phyloP scores from a whole-genome alignment of 1,139 yeast genomes.

The Blastobotrys proliferans region DNA sequence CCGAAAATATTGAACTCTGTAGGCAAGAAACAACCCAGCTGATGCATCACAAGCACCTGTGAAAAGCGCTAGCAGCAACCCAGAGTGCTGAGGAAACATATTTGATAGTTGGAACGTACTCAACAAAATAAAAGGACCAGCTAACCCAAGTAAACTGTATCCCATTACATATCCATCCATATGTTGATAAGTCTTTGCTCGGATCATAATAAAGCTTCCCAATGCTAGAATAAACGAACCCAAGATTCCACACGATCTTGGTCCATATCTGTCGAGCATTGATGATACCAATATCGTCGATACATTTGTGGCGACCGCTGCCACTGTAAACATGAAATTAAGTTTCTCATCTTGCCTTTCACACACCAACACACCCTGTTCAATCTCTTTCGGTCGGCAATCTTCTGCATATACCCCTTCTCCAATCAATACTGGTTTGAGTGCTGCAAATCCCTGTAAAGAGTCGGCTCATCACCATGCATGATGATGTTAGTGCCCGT shows the following conservation, averaged over 20 bases:
- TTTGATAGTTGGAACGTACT: slow-evolving; percentile 77
- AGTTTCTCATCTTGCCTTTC: slow-evolving; percentile 72
- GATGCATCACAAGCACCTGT: slow-evolving; percentile 81
- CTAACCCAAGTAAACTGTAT: slow-evolving; percentile 63
- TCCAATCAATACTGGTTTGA: slow-evolving; percentile 71
- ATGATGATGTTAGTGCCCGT: neutral
- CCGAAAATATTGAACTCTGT: slow-evolving; percentile 53
- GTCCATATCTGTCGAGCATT: slow-evolving; percentile 73
- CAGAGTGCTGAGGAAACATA: slow-evolving; percentile 66
- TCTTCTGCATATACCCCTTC: slow-evolving; percentile 71
- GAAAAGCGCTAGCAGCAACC: slow-evolving; percentile 62
- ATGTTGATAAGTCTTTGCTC: slow-evolving; percentile 25
- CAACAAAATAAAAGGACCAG: slow-evolving; percentile 80
- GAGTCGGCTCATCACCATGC: neutral
- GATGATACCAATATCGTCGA: slow-evolving; percentile 80
- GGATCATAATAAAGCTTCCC: slow-evolving; percentile 47
- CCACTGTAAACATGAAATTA: slow-evolving; percentile 77
- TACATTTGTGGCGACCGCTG: slow-evolving; percentile 84
- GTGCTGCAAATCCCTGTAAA: slow-evolving; percentile 73
- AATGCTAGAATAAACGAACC: slow-evolving; percentile 57
- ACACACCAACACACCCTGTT: slow-evolving; percentile 41
- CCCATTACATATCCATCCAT: slow-evolving; percentile 66
- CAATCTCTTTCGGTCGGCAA: slow-evolving; percentile 42
- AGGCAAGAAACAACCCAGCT: slow-evolving; percentile 65
- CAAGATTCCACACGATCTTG: slow-evolving; percentile 68